phyloP scores from a whole-genome alignment of 2,329 filamentous ascomycete genomes.

The Talaromyces sp. region DNA sequence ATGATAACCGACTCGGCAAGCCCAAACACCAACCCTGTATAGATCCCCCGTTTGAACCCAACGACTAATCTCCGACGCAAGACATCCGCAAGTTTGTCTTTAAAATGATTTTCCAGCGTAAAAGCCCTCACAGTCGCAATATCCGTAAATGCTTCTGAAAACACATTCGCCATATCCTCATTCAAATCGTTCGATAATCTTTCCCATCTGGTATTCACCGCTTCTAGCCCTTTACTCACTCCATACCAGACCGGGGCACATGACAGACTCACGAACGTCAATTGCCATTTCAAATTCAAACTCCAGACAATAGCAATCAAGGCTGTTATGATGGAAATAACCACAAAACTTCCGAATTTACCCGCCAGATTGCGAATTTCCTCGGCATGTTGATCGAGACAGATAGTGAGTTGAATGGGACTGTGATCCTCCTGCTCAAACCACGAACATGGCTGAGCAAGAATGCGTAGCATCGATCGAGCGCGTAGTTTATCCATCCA shows the following conservation, averaged over 20 bases:
- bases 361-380: slow-evolving; percentile 82
- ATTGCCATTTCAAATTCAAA: slow-evolving; percentile 69
- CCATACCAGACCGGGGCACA: slow-evolving; percentile 65
- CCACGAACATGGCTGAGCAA: slow-evolving; percentile 74
- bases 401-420: slow-evolving; percentile 62
- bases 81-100: slow-evolving; percentile 56
- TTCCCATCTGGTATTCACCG: slow-evolving; percentile 70
- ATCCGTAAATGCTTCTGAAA: slow-evolving; percentile 64
- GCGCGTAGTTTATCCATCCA: slow-evolving; percentile 74
- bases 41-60: slow-evolving; percentile 64
- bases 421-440: slow-evolving; percentile 69
- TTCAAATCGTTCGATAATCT: slow-evolving; percentile 61
- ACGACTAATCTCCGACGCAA: slow-evolving; percentile 53
- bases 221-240: slow-evolving; percentile 63
- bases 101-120: slow-evolving; percentile 70
- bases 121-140: slow-evolving; percentile 75
- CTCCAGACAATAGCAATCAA: slow-evolving; percentile 70
- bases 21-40: slow-evolving; percentile 70
- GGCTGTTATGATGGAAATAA: slow-evolving; percentile 66
- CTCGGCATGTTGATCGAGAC: slow-evolving; percentile 76
- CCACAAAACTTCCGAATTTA: slow-evolving; percentile 67
- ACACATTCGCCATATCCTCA: slow-evolving; percentile 47
- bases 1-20: slow-evolving; percentile 69
- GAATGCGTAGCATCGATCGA: slow-evolving; percentile 64
- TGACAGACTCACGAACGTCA: slow-evolving; percentile 72